These are phyloP conservation scores for Tetrapyrgos nigripes DNA, from an alignment of 1,284 basidiomycete genomes.

Conservation along the genomic window DNA sequence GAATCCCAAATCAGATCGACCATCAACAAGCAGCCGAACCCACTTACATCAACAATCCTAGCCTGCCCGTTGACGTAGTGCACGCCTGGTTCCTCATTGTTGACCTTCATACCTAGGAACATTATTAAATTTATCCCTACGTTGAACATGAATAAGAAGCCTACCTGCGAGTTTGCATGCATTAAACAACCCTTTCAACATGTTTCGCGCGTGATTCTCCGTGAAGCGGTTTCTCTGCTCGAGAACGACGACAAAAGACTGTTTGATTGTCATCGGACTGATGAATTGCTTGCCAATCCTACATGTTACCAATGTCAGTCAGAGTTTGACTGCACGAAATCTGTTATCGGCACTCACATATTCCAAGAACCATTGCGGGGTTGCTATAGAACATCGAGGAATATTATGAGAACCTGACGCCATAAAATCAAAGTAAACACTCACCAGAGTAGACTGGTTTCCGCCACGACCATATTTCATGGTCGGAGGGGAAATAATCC, in stretches of 20 bases:
- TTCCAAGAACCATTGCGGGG: conserved; percentile 51
- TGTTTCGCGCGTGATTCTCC: conserved; percentile 16
- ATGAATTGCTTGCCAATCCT: conserved; percentile 74
- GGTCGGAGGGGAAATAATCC: conserved; percentile 6
- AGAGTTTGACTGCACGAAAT: background rate
- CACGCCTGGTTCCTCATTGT: conserved; percentile 26
- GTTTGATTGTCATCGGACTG: conserved; percentile 51
- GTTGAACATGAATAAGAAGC: background rate
- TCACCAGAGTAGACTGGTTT: conserved; percentile 58
- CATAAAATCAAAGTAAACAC: conserved; percentile 24
- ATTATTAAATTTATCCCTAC: background rate
- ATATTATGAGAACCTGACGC: background rate
- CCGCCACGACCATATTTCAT: conserved; percentile 63
- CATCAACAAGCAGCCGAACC: background rate
- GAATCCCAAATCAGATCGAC: background rate
- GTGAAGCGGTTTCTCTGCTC: conserved; percentile 63
- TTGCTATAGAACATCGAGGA: background rate
- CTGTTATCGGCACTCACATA: background rate
- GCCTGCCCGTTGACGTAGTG: conserved; percentile 61
- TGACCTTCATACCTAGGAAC: conserved; percentile 4
- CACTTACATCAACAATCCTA: conserved; percentile 35
- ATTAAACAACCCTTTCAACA: conserved; percentile 2
- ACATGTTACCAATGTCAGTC: background rate
- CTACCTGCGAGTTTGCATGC: conserved; percentile 4
- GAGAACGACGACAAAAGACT: conserved; percentile 71